A percentile compares a stretch with the other conserved stretches of the same genome.
These are phyloP conservation scores for Odonthalia washingtoniensis DNA, from an alignment of 31 red algal species.

Conservation along the genomic window DNA sequence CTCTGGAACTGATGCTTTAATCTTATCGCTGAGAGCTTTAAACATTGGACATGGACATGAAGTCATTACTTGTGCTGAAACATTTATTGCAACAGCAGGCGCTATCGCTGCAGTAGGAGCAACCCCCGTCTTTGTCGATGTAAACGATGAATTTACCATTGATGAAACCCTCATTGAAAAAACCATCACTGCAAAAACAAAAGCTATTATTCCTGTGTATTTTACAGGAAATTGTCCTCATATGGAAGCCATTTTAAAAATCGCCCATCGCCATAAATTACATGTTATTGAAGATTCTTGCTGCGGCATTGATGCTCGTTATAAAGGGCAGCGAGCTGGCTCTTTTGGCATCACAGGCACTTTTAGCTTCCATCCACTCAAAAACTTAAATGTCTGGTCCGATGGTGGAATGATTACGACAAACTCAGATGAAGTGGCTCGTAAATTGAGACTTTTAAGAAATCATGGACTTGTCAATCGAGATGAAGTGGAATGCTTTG, in stretches of 20 bases:
- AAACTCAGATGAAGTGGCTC: not conserved
- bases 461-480: conserved; percentile 25
- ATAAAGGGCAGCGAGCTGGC: conserved; percentile 15
- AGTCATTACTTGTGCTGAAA: conserved; percentile 52
- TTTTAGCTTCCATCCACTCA: conserved; percentile 37
- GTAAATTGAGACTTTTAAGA: not conserved
- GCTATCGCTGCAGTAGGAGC: conserved; percentile 53
- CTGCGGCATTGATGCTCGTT: conserved; percentile 22
- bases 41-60: conserved; percentile 62
- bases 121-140: conserved; percentile 69
- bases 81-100: conserved; percentile 58
- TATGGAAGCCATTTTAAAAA: conserved; percentile 19
- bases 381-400: conserved; percentile 35
- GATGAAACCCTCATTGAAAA: not conserved
- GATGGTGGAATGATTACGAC: conserved; percentile 36
- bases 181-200: conserved; percentile 27
- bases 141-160: conserved; percentile 41
- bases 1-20: conserved; percentile 11
- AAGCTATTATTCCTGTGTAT: conserved; percentile 39
- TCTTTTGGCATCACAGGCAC: conserved; percentile 21
- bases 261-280: conserved; percentile 21
- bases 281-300: conserved; percentile 40
- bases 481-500: conserved; percentile 14
- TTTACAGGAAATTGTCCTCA: not conserved
- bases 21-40: conserved; percentile 46